phyloP scores from a whole-genome alignment of 139 green algal genomes.

The Klebsormidium nitens region DNA sequence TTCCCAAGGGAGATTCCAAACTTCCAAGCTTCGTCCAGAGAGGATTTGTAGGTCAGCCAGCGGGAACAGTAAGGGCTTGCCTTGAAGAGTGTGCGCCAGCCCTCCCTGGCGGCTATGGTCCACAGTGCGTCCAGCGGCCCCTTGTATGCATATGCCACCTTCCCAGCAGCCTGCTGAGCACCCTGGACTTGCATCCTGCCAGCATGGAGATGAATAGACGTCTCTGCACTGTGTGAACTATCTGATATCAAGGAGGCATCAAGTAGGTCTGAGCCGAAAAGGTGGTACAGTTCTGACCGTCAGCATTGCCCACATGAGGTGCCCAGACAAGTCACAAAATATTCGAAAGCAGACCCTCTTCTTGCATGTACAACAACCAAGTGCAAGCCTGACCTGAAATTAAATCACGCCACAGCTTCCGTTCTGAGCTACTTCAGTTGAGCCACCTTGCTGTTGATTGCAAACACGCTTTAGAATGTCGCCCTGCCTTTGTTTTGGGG shows the following conservation, averaged over 20 bases:
- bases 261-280: too few species aligned
- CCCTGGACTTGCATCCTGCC: constrained; percentile 3
- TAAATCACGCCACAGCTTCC: too few species aligned
- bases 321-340: constrained; percentile 3
- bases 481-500: background rate
- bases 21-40: too few species aligned
- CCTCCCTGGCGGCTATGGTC: constrained; percentile 18
- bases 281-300: too few species aligned
- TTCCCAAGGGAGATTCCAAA: too few species aligned
- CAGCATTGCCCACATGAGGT: too few species aligned
- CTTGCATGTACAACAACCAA: too few species aligned
- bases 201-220: background rate
- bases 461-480: background rate
- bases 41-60: too few species aligned
- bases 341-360: too few species aligned
- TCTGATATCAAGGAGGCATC: background rate
- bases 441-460: background rate
- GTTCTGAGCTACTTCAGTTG: background rate
- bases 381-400: too few species aligned
- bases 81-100: constrained; percentile 26
- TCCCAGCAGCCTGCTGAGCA: background rate
- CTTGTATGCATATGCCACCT: constrained; percentile 7
- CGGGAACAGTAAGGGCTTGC: background rate
- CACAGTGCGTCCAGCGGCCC: constrained; percentile 14
- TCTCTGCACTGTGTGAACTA: too few species aligned